Conservation (phyloP, 2,329 filamentous ascomycete species). For the Pestalotiopsis sp. region DNA sequence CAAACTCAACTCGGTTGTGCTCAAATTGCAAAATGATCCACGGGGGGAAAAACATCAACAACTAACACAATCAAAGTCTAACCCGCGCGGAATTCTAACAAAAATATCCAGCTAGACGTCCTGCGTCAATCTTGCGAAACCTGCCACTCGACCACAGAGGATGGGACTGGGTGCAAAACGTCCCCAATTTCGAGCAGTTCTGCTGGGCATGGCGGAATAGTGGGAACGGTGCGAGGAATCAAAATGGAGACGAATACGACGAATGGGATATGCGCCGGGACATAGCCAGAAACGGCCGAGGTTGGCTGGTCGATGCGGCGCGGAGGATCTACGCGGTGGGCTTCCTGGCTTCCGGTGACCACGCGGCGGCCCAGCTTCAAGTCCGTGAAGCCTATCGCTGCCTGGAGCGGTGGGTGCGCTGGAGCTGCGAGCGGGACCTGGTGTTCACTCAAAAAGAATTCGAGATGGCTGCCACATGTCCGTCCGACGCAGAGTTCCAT, state of each 20-base stretch:
- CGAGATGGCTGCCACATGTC: no score
- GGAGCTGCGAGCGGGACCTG: no score
- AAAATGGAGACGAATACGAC: neutral
- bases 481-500: neutral
- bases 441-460: no score
- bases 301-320: neutral
- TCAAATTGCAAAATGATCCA: no score
- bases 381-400: neutral
- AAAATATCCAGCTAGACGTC: no score
- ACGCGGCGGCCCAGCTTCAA: neutral
- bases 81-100: no score
- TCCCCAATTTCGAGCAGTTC: neutral
- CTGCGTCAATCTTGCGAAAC: neutral
- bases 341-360: neutral
- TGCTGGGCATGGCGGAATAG: neutral
- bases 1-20: no score
- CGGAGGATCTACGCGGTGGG: neutral
- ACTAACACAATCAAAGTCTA: no score
- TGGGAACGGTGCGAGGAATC: neutral
- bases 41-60: no score
- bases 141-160: neutral
- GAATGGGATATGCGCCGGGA: neutral
- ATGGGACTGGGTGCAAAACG: neutral
- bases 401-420: neutral
- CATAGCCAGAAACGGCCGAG: neutral